Base-by-base conservation (phyloP, 2,329 filamentous ascomycete species). In the Aspergillus oerlinghausenensis region DNA sequence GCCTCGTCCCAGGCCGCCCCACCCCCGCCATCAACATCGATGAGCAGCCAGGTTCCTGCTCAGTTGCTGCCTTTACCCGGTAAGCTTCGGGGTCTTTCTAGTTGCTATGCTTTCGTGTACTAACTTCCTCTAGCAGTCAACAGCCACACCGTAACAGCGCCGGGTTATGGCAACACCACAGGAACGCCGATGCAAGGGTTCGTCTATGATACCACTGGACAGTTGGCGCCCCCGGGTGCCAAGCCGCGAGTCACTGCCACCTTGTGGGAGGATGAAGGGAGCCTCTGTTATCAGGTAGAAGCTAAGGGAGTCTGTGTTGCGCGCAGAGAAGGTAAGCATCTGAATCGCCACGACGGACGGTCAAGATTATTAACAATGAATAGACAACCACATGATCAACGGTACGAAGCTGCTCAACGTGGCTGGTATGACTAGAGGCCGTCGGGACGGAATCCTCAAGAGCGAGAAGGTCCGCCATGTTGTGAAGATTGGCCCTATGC, bases 301-400 rank as follows among this genome's bases (percentile, higher is more conserved):
- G 93, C 94, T 3, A 88, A 94, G 64, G 93, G 93, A 50, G 93
- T 99, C 53, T 99, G 94, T 73, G 94, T 97, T 56, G 93, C 93
- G 53, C 85, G 94, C 64, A 84, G 94, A 71, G 93, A 97, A 84
- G 92, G 91, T 94, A 77, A 65, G 80, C 21, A n/a, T 69, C 55
- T 40, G 17, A 8, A 28, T 49, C n/a, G 21, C 19, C 11, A 17
- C 10, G 4, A 2, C 1, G 26, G 6, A 11, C 40, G 23, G 51
- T 4, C 6, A n/a, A 21, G 10, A 23, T 58, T 55, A 21, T 52
- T 52, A 35, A 6, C 28, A 21, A 38, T 35, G 40, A 14, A n/a
- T 62, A 95, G 93, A 97, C 68, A 97, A 97, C 75, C 91, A 96
- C 77, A 97, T 99, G 90, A 97, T 99, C 75, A 99, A 97, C 69